Evolutionary conservation across 352 stramenopile species (phyloP).

Genomic region (Phytophthora pseudosyringae): DNA sequence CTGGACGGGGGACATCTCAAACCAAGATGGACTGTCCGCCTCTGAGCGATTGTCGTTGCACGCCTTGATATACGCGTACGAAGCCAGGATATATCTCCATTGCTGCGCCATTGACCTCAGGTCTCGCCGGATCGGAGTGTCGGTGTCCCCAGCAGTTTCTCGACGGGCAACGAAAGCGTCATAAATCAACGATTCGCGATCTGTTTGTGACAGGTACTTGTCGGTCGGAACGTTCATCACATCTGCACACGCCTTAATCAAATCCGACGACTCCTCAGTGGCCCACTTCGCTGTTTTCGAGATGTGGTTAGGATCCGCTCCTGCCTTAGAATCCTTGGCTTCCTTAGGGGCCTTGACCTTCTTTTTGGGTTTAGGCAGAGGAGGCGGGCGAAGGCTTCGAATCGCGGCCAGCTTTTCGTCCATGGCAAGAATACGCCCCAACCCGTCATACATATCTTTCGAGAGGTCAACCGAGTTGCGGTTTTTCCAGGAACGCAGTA

Average conservation of each 20-base stretch:
- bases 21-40: slow-evolving; percentile 34
- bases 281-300: slow-evolving; percentile 41
- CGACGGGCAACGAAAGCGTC: slow-evolving; percentile 42
- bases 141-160: slow-evolving; percentile 29
- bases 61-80: slow-evolving; percentile 51
- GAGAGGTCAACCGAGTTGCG: slow-evolving; percentile 48
- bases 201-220: slow-evolving; percentile 25
- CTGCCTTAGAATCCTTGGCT: slow-evolving; percentile 8
- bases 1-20: slow-evolving; percentile 39
- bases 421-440: slow-evolving; percentile 43
- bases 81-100: slow-evolving; percentile 46
- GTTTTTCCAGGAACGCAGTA: slow-evolving; percentile 50
- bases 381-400: slow-evolving; percentile 29
- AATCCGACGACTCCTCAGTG: slow-evolving; percentile 40
- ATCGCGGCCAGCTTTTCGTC: slow-evolving; percentile 33
- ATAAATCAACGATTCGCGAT: slow-evolving; percentile 45
- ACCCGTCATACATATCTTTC: slow-evolving; percentile 40
- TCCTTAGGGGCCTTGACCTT: slow-evolving; percentile 12
- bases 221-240: slow-evolving; percentile 40
- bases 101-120: slow-evolving; percentile 45
- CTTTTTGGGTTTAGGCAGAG: slow-evolving; percentile 20
- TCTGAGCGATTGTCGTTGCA: slow-evolving; percentile 44
- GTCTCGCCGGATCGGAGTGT: slow-evolving; percentile 28
- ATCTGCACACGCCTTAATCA: slow-evolving; percentile 49
- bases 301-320: slow-evolving; percentile 17